Evolutionary conservation across 805 yeast species (phyloP).

Genomic region (Lachancea kluyveri): DNA sequence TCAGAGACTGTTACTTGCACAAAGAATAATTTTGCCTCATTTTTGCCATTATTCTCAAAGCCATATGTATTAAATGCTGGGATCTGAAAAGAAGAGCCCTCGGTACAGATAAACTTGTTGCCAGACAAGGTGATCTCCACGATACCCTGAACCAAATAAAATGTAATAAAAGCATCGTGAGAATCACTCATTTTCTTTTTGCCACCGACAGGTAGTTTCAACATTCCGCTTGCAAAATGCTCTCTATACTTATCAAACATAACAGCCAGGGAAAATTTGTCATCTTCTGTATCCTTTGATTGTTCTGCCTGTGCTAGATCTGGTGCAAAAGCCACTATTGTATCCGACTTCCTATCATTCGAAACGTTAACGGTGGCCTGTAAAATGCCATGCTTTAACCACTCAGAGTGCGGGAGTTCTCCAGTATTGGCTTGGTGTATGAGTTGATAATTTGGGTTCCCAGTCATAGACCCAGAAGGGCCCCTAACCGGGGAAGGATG

Average conservation of each 20-base stretch:
- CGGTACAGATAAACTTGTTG: conserved; percentile 50
- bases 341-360: conserved; percentile 15
- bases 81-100: conserved; percentile 75
- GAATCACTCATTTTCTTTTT: conserved; percentile 58
- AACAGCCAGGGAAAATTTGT: conserved; percentile 56
- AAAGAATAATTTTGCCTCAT: conserved; percentile 60
- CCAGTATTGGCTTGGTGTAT: conserved; percentile 21
- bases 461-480: conserved; percentile 1
- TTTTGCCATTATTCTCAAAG: conserved; percentile 54
- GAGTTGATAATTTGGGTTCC: conserved; percentile 18
- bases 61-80: conserved; percentile 75
- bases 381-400: conserved; percentile 27
- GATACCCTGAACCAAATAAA: conserved; percentile 66
- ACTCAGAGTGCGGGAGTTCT: conserved; percentile 17
- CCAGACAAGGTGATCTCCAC: conserved; percentile 62
- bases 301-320: conserved; percentile 43
- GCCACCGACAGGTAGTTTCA: conserved; percentile 59
- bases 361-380: conserved; percentile 27
- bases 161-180: conserved; percentile 57
- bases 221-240: conserved; percentile 66
- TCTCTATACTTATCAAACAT: conserved; percentile 58
- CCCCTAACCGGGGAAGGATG: too few relatives aligned
- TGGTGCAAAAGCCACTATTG: conserved; percentile 58
- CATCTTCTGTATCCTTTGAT: conserved; percentile 35
- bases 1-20: conserved; percentile 49